A percentile compares a stretch with the other conserved stretches of the same genome.
Conservation (phyloP, 2,329 filamentous ascomycete genomes). For the Chrysosporium keratinophilum region DNA sequence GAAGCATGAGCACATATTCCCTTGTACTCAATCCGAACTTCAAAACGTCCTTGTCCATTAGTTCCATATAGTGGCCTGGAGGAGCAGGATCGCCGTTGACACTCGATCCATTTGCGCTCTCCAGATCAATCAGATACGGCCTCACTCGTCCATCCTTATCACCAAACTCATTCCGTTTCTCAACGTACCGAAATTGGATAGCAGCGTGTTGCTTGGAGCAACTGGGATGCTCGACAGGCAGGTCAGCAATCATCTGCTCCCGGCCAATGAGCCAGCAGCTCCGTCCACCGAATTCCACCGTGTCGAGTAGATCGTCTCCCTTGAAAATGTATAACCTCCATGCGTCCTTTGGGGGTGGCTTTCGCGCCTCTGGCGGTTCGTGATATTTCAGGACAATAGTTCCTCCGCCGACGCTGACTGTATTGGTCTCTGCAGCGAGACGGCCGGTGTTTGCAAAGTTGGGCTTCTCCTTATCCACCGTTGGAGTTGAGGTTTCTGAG, state of each 20-base stretch:
- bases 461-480: constrained; percentile 54
- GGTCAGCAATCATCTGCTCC: constrained; percentile 68
- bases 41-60: constrained; percentile 80
- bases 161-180: constrained; percentile 75
- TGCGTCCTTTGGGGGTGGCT: constrained; percentile 62
- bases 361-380: constrained; percentile 85
- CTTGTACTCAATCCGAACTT: constrained; percentile 77
- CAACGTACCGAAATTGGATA: constrained; percentile 79
- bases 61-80: constrained; percentile 69
- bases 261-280: constrained; percentile 88
- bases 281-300: constrained; percentile 61
- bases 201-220: constrained; percentile 93
- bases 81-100: constrained; percentile 69
- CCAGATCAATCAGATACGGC: constrained; percentile 86
- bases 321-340: constrained; percentile 97
- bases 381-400: constrained; percentile 81
- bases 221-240: constrained; percentile 79
- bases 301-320: constrained; percentile 66
- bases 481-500: constrained; percentile 23
- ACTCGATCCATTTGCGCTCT: constrained; percentile 81
- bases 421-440: constrained; percentile 80
- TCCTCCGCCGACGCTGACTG: constrained; percentile 51
- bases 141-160: constrained; percentile 69
- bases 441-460: constrained; percentile 74
- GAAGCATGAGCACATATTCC: constrained; percentile 93